Evolutionary conservation across 257 asterid species (phyloP), one percentile per base, ranked within the genome.

Genomic region (Jasminum sambac): DNA sequence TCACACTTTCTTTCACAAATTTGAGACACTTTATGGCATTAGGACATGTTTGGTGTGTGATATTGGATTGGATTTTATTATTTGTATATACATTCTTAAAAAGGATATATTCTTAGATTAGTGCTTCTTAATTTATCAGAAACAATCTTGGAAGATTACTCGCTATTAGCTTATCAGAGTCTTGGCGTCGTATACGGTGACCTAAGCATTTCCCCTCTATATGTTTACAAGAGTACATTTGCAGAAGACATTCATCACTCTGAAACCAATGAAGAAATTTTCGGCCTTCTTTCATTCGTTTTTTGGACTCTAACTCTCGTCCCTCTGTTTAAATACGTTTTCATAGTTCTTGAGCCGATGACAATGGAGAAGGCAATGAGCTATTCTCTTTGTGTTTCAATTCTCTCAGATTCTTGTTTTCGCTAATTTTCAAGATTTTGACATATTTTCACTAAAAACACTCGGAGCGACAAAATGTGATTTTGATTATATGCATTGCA

Each of bases 311-410:
- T 91, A 84, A 94, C 99, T 39, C 80, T 94, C 0, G 95, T 94
- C 68, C 99, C 99, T 52, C 76, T 94, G 36, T 94, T 84, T 88
- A 94, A 94, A 75, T 94, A 94, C 43, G 97, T 90, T 8, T 93
- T 93, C 58, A 42, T 93, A 17, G 97, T 93, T 21, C 97, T 58
- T 86, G 98, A 68, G 97, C 97, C 4, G 96, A 94, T 78, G 99
- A 94, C 82, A 94, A 94, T 39, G 96, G 99, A 79, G 99, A 94
- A 71, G 99, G 99, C n/a, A n/a, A n/a, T n/a, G n/a, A n/a, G n/a
- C n/a, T n/a, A n/a, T n/a, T n/a, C n/a, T n/a, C n/a, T n/a, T n/a
- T n/a, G n/a, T n/a, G n/a, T n/a, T n/a, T n/a, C n/a, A n/a, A n/a
- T n/a, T n/a, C n/a, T n/a, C n/a, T n/a, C n/a, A n/a, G n/a, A n/a